A percentile compares a stretch with the other conserved stretches of the same genome.
phyloP scores from a whole-genome alignment of 805 yeast species.

The Candida pini region DNA sequence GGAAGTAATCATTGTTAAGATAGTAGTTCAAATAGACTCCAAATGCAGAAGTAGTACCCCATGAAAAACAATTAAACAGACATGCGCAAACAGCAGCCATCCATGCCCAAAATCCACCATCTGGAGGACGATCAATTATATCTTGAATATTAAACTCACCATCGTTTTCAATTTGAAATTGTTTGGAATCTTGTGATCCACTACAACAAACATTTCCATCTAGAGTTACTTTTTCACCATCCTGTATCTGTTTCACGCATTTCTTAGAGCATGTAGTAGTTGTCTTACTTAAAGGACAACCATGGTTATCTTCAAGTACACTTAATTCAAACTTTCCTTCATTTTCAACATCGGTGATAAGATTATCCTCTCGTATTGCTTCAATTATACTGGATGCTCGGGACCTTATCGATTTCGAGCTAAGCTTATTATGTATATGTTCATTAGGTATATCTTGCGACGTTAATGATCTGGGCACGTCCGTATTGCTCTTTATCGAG shows the following conservation, averaged over 20 bases:
- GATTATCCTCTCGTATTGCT: slow-evolving; percentile 27
- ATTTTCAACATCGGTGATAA: slow-evolving; percentile 15
- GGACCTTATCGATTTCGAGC: slow-evolving; percentile 8
- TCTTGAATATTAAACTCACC: slow-evolving; percentile 28
- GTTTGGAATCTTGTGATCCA: too few relatives aligned
- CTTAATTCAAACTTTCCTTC: too few relatives aligned
- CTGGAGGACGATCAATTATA: slow-evolving; percentile 32
- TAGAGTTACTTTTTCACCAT: not conserved
- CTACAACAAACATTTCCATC: too few relatives aligned
- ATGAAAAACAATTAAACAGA: slow-evolving; percentile 33
- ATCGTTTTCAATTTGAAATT: slow-evolving; percentile 22
- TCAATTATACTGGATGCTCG: slow-evolving; percentile 22
- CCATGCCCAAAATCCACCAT: slow-evolving; percentile 47
- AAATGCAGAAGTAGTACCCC: slow-evolving; percentile 51
- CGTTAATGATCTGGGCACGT: too few relatives aligned
- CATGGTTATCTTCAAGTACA: too few relatives aligned
- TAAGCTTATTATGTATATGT: not conserved
- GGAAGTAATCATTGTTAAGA: slow-evolving; percentile 34
- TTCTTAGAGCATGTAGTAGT: too few relatives aligned
- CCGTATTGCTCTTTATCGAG: too few relatives aligned
- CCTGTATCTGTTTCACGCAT: too few relatives aligned
- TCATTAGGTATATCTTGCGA: too few relatives aligned
- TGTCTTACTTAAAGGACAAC: too few relatives aligned
- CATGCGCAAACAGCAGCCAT: slow-evolving; percentile 33
- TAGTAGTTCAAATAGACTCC: slow-evolving; percentile 52